phyloP scores from a whole-genome alignment of 2,329 filamentous ascomycete species.

The Pyrenochaeta sp. region DNA sequence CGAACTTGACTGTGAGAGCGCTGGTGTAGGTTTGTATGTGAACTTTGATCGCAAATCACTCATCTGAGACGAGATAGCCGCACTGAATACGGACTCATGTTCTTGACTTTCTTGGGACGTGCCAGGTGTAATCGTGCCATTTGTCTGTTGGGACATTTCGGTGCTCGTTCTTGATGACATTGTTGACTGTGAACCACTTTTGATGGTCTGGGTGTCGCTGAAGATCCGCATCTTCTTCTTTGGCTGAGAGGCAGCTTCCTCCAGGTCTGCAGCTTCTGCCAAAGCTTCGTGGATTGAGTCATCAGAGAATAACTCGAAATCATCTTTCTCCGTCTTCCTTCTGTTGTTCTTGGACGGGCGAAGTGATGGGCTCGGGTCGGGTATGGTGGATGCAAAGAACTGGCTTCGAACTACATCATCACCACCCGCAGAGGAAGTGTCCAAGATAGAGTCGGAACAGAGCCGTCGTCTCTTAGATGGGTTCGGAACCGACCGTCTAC shows the following conservation, averaged over 20 bases:
- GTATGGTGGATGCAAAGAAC: slow-evolving; percentile 51
- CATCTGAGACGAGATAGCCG: slow-evolving; percentile 37
- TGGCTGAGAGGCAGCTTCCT: slow-evolving; percentile 35
- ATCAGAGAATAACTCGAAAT: slow-evolving; percentile 58
- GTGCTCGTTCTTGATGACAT: slow-evolving; percentile 29
- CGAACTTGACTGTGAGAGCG: slow-evolving; percentile 5
- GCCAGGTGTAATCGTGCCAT: slow-evolving; percentile 38
- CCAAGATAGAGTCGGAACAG: slow-evolving; percentile 50
- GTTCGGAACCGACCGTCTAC: slow-evolving; percentile 54
- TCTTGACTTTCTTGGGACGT: slow-evolving; percentile 40
- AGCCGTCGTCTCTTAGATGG: slow-evolving; percentile 54
- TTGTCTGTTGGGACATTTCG: slow-evolving; percentile 33
- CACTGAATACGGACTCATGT: slow-evolving; percentile 32
- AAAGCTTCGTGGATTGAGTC: slow-evolving; percentile 56
- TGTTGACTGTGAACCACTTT: slow-evolving; percentile 39
- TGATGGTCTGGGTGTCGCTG: slow-evolving; percentile 29
- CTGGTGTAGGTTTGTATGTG: slow-evolving; percentile 25
- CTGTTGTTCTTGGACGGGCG: slow-evolving; percentile 42
- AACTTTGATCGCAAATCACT: slow-evolving; percentile 42
- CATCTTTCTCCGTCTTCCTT: slow-evolving; percentile 42
- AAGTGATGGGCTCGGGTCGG: slow-evolving; percentile 52
- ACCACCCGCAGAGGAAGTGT: slow-evolving; percentile 34
- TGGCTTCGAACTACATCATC: slow-evolving; percentile 50
- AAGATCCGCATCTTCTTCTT: slow-evolving; percentile 46
- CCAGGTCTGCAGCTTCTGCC: slow-evolving; percentile 43